These are phyloP conservation scores for Macrophomina pseudophaseolina DNA, from an alignment of 2,329 filamentous ascomycete species.

Conservation along the genomic window DNA sequence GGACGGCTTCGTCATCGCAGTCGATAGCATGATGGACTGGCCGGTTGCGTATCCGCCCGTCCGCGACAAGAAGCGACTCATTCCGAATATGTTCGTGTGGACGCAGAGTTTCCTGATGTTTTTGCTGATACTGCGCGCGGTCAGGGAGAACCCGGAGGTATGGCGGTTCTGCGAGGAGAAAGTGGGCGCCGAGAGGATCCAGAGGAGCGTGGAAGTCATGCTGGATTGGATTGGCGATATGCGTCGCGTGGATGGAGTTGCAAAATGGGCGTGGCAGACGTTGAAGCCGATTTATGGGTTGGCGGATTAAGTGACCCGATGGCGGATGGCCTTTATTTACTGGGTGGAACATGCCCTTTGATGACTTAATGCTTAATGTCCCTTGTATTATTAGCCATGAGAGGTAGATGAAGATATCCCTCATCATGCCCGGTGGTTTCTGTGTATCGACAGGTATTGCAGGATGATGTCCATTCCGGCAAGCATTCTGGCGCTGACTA, in stretches of 20 bases:
- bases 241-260: neutral
- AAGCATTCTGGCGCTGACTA: no score
- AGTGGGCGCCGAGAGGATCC: neutral
- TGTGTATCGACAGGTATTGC: no score
- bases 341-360: no score
- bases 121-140: constrained; percentile 37
- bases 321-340: no score
- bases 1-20: constrained; percentile 34
- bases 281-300: neutral
- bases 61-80: constrained; percentile 61
- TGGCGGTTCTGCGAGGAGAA: neutral
- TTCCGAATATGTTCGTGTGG: constrained; percentile 66
- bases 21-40: constrained; percentile 62
- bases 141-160: neutral
- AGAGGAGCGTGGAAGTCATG: constrained; percentile 7
- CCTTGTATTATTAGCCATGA: neutral
- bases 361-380: no score
- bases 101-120: constrained; percentile 66
- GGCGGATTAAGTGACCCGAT: neutral
- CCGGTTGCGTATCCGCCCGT: constrained; percentile 63
- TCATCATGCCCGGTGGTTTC: no score
- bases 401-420: no score
- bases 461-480: no score
- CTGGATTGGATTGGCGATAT: constrained; percentile 8
- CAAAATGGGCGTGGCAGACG: neutral